Percentiles rank a stretch among this genome's conserved stretches.
phyloP scores from a whole-genome alignment of 257 asterid species.

The Salvia splendens region DNA sequence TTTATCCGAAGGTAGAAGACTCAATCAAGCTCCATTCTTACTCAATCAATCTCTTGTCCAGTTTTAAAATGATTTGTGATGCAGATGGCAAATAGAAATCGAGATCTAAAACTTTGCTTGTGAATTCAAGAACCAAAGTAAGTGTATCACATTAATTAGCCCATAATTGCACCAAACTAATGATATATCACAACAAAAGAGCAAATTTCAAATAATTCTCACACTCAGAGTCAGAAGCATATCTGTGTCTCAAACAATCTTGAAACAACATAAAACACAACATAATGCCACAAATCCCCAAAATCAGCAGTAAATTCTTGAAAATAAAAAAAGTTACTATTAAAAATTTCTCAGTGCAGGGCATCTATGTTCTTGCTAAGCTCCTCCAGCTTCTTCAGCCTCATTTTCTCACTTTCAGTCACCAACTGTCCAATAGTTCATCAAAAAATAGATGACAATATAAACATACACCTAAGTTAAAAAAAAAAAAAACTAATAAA shows the following conservation, averaged over 20 bases:
- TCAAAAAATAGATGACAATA: background rate
- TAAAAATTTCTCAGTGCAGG: constrained; percentile 36
- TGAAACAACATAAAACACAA: constrained; percentile 20
- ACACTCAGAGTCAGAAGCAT: constrained; percentile 17
- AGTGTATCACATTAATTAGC: too few relatives aligned
- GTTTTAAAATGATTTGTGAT: too few relatives aligned
- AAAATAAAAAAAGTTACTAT: background rate
- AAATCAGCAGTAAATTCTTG: constrained; percentile 21
- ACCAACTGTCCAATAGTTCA: constrained; percentile 56
- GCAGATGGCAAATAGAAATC: too few relatives aligned
- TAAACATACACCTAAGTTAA: background rate
- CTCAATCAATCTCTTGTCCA: too few relatives aligned
- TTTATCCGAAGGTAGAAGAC: too few relatives aligned
- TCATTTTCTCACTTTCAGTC: constrained; percentile 75
- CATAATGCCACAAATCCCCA: background rate
- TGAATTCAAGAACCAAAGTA: too few relatives aligned
- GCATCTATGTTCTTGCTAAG: constrained; percentile 75
- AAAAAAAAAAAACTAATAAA: constrained; percentile 1
- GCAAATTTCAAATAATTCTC: background rate
- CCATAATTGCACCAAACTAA: too few relatives aligned
- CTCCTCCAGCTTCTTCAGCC: constrained; percentile 88
- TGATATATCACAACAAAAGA: background rate
- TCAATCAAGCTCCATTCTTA: too few relatives aligned
- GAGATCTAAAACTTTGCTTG: too few relatives aligned
- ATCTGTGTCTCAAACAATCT: constrained; percentile 20